Percentiles rank a stretch among this genome's conserved stretches.
Conservation (phyloP, 2,329 filamentous ascomycete species). For the Xylaria multiplex region DNA sequence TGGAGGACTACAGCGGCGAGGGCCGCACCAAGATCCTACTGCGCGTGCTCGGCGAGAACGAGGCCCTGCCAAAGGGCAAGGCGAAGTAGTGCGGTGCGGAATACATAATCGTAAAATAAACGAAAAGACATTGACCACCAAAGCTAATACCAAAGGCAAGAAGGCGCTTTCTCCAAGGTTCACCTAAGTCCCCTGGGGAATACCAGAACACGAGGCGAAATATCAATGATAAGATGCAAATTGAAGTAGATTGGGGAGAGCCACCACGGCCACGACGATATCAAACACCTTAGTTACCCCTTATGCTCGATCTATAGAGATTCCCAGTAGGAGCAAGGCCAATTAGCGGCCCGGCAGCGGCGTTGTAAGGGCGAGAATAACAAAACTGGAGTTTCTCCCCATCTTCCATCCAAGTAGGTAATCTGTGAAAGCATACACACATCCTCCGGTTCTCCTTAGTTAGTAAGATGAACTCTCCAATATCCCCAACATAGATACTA, state of each 20-base stretch:
- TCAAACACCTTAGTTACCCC: neutral
- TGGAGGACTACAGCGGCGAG: slow-evolving; percentile 78
- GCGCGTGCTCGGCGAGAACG: slow-evolving; percentile 83
- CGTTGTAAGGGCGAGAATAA: slow-evolving; percentile 33
- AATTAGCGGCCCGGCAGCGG: slow-evolving; percentile 34
- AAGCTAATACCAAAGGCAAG: neutral
- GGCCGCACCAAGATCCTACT: slow-evolving; percentile 82
- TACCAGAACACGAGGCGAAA: neutral
- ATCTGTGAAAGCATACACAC: neutral
- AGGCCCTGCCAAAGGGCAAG: slow-evolving; percentile 83
- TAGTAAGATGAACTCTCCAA: neutral
- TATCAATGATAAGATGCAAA: neutral
- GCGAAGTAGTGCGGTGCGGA: slow-evolving; percentile 62
- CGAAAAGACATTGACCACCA: neutral
- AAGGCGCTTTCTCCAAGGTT: neutral
- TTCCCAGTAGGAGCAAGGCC: slow-evolving; percentile 29
- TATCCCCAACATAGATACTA: neutral
- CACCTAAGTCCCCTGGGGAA: too few species aligned
- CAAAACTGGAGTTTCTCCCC: slow-evolving; percentile 15
- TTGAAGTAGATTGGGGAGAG: neutral
- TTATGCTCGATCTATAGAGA: slow-evolving; percentile 5
- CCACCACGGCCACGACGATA: neutral
- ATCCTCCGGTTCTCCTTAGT: neutral
- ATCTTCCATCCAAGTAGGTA: neutral
- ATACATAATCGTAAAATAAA: neutral